Conservation (phyloP, 345 rosid species). For the Eutrema japonicum region DNA sequence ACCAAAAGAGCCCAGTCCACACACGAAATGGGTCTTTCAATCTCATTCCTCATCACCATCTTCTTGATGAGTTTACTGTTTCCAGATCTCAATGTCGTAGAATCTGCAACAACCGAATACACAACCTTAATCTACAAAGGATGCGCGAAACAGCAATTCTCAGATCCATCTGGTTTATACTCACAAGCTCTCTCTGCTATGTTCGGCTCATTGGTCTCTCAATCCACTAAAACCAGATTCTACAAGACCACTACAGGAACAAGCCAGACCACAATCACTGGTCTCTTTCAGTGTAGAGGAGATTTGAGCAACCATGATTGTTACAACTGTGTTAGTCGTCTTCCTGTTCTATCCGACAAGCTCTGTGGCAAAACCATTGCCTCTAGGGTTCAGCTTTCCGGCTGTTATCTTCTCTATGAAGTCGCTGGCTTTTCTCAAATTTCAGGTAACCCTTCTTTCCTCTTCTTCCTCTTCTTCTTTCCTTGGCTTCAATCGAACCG, state of each 20-base stretch:
- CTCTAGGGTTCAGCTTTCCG: conserved; percentile 79
- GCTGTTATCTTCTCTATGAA: conserved; percentile 88
- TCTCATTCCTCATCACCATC: conserved; percentile 38
- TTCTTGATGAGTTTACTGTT: conserved; percentile 42
- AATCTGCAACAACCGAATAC: conserved; percentile 67
- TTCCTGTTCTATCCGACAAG: conserved; percentile 74
- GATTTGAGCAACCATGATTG: conserved; percentile 78
- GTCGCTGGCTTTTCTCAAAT: conserved; percentile 79
- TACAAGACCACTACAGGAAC: conserved; percentile 81
- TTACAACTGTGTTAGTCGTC: conserved; percentile 87
- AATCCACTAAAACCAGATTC: conserved; percentile 82
- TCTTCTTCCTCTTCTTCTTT: not conserved
- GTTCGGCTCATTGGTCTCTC: conserved; percentile 77
- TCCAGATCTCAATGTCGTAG: conserved; percentile 46
- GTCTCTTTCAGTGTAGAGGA: conserved; percentile 93
- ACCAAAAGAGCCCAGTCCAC: not conserved
- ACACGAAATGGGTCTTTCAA: conserved; percentile 37
- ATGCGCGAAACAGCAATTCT: conserved; percentile 74
- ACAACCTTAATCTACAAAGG: conserved; percentile 85
- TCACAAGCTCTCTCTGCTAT: conserved; percentile 91
- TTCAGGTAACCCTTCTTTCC: conserved; percentile 43
- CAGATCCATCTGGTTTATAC: conserved; percentile 84
- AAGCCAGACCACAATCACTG: conserved; percentile 74
- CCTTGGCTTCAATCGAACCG: conserved; percentile 16
- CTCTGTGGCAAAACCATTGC: conserved; percentile 82